phyloP scores from a whole-genome alignment of 345 rosid genomes.

The Euphorbia peplus region DNA sequence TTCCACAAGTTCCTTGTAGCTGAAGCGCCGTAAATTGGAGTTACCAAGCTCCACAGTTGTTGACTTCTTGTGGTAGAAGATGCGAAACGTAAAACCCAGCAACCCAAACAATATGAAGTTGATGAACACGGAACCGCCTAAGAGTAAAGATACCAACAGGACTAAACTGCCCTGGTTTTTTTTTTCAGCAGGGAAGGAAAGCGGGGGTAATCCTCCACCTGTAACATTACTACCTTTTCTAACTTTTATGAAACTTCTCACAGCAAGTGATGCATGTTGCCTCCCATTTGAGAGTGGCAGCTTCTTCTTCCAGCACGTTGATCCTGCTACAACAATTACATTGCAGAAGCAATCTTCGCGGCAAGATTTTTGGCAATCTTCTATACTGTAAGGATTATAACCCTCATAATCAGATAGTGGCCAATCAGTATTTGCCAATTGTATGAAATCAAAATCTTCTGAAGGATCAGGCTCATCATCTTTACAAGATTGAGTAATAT shows the following conservation, averaged over 20 bases:
- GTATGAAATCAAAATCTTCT: slow-evolving; percentile 21
- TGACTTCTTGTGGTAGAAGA: slow-evolving; percentile 14
- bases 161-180: slow-evolving; percentile 1
- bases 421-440: slow-evolving; percentile 22
- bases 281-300: slow-evolving; percentile 40
- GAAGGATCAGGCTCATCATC: slow-evolving; percentile 10
- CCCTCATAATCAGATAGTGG: slow-evolving; percentile 31
- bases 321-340: slow-evolving; percentile 14
- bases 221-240: slow-evolving; percentile 5
- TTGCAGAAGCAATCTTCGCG: slow-evolving; percentile 40
- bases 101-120: slow-evolving; percentile 18
- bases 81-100: slow-evolving; percentile 11
- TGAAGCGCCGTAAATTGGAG: slow-evolving; percentile 28
- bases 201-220: background rate
- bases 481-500: slow-evolving; percentile 18
- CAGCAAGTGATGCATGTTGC: background rate
- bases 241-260: slow-evolving; percentile 27
- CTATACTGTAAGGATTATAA: slow-evolving; percentile 9
- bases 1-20: slow-evolving; percentile 29
- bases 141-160: slow-evolving; percentile 9
- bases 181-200: background rate
- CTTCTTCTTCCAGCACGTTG: slow-evolving; percentile 33
- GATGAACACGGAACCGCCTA: slow-evolving; percentile 27
- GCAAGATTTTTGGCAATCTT: slow-evolving; percentile 34
- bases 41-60: background rate